Evolutionary conservation across 345 rosid species (phyloP).

Genomic region (Odontarrhena argentea): DNA sequence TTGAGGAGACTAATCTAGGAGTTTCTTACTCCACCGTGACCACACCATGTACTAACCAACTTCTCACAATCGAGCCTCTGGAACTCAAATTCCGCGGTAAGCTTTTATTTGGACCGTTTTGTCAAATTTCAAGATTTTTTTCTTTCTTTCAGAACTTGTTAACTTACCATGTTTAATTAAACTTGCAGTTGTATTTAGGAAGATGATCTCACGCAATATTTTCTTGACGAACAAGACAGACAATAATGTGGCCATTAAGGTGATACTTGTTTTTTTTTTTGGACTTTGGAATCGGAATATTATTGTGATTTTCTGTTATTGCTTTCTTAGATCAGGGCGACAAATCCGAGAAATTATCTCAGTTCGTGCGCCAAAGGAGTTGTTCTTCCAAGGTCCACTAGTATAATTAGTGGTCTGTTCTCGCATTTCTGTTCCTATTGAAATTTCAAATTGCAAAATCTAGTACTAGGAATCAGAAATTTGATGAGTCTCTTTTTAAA

Average conservation of each 20-base stretch:
- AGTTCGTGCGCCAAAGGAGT: slow-evolving; percentile 52
- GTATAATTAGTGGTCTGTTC: too few species aligned
- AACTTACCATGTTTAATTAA: background rate
- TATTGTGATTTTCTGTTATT: background rate
- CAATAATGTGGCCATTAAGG: slow-evolving; percentile 67
- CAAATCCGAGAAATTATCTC: slow-evolving; percentile 68
- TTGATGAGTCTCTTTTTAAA: background rate
- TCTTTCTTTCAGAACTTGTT: background rate
- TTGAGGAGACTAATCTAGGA: too few species aligned
- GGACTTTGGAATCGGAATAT: background rate
- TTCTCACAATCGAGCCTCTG: slow-evolving; percentile 42
- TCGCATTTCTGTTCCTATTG: too few species aligned
- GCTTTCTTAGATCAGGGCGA: slow-evolving; percentile 59
- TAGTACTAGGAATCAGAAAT: too few species aligned
- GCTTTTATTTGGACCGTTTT: slow-evolving; percentile 4
- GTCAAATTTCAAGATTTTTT: too few species aligned
- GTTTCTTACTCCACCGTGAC: too few species aligned
- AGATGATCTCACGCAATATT: slow-evolving; percentile 64
- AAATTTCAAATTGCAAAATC: too few species aligned
- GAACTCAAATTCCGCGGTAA: slow-evolving; percentile 73
- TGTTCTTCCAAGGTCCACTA: slow-evolving; percentile 50
- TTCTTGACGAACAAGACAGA: slow-evolving; percentile 67
- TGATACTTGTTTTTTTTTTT: slow-evolving; percentile 3
- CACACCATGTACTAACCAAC: too few species aligned
- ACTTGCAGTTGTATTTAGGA: slow-evolving; percentile 29